These are phyloP conservation scores for Silene uniflora DNA, from an alignment of 148 eudicot genomes.

Conservation along the genomic window DNA sequence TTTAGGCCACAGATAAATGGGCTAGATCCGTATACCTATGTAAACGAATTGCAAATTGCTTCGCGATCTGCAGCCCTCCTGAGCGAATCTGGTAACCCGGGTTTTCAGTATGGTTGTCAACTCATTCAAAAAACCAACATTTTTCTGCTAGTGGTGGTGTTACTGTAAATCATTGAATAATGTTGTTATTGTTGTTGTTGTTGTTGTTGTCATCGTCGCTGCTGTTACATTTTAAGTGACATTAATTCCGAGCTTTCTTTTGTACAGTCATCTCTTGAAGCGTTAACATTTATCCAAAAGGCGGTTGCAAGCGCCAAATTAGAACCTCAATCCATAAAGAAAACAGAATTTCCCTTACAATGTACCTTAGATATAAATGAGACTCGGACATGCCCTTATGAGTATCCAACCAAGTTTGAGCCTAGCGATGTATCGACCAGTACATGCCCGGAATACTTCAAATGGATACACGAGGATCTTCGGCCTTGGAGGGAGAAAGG, in stretches of 20 bases:
- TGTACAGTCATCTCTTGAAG: constrained; percentile 26
- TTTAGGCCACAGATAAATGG: too few species aligned
- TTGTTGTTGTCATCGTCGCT: background rate
- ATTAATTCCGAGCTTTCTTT: background rate
- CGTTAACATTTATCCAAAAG: constrained; percentile 21
- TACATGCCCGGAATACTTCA: constrained; percentile 44
- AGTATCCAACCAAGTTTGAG: constrained; percentile 26
- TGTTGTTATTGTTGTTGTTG: too few species aligned
- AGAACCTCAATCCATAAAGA: background rate
- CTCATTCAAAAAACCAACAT: too few species aligned
- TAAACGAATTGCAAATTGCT: too few species aligned
- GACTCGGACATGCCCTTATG: constrained; percentile 34
- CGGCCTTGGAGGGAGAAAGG: constrained; percentile 40
- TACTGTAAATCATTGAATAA: too few species aligned
- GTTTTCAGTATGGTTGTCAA: too few species aligned
- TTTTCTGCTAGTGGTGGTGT: too few species aligned
- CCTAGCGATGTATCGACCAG: constrained; percentile 14
- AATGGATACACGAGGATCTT: constrained; percentile 54
- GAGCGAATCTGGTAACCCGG: too few species aligned
- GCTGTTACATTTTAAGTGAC: background rate
- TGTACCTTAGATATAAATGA: constrained; percentile 19
- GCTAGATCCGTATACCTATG: too few species aligned
- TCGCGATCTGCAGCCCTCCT: too few species aligned
- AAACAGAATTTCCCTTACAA: constrained; percentile 26
- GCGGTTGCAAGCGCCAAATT: constrained; percentile 7